These are phyloP conservation scores for Alternaria arborescens DNA, from an alignment of 2,329 filamentous ascomycete species.

Conservation along the genomic window DNA sequence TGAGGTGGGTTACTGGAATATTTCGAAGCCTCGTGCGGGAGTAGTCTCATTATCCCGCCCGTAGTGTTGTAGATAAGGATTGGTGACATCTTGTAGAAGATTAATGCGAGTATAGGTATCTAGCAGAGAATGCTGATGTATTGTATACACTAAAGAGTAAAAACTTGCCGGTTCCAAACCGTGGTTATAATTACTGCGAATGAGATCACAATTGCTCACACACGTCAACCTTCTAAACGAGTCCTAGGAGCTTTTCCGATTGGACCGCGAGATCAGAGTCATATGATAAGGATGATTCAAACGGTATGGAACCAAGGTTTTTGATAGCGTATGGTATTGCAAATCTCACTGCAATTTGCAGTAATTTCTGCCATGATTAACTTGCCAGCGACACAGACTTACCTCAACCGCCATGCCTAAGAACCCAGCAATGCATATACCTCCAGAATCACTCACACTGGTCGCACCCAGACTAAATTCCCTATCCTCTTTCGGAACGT, in stretches of 20 bases:
- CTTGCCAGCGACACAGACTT: slow-evolving; percentile 83
- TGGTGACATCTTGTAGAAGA: too few relatives aligned
- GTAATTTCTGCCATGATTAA: slow-evolving; percentile 75
- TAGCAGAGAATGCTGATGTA: background rate
- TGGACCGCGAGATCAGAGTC: background rate
- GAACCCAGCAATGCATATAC: slow-evolving; percentile 88
- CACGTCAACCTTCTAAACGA: background rate
- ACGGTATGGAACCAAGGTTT: background rate
- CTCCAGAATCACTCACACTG: slow-evolving; percentile 89
- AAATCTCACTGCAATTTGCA: slow-evolving; percentile 47
- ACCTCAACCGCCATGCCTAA: slow-evolving; percentile 84
- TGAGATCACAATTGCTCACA: background rate
- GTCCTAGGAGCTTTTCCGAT: background rate
- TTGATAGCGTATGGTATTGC: background rate
- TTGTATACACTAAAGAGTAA: background rate
- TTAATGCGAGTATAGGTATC: background rate
- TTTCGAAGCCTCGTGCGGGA: background rate
- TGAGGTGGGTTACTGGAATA: background rate
- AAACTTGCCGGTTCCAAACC: background rate
- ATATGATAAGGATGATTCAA: background rate
- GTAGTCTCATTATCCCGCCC: background rate
- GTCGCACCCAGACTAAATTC: slow-evolving; percentile 93
- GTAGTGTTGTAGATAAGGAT: background rate
- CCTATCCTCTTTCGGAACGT: slow-evolving; percentile 76
- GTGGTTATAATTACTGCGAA: background rate